A percentile compares a stretch with the other conserved stretches of the same genome.
phyloP scores from a whole-genome alignment of 225 moss, liverwort and hornwort species.

The Marchantia polymorpha region DNA sequence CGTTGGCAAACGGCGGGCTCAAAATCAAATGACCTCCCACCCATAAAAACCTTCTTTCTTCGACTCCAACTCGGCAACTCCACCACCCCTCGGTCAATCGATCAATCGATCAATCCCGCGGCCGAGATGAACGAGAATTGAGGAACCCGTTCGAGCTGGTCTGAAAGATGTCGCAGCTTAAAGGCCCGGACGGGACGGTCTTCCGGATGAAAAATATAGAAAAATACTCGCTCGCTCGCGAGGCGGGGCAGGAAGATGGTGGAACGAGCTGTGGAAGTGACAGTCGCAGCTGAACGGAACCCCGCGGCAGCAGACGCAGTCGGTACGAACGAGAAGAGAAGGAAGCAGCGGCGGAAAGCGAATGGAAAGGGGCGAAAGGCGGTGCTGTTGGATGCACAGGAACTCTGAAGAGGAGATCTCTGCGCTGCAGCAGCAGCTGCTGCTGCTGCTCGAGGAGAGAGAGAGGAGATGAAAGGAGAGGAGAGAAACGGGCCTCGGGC shows the following conservation, averaged over 20 bases:
- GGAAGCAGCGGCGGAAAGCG: neutral
- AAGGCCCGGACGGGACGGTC: neutral
- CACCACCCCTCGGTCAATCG: too few species aligned
- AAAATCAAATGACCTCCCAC: constrained; percentile 1
- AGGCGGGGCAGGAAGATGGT: neutral
- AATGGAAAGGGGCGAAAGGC: neutral
- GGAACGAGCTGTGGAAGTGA: neutral
- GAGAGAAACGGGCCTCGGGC: neutral
- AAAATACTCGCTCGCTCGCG: neutral
- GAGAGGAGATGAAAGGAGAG: neutral
- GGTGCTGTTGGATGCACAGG: neutral
- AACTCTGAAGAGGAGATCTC: neutral
- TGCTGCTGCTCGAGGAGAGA: neutral
- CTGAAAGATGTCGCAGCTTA: neutral
- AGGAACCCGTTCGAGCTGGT: neutral
- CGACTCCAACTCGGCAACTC: neutral
- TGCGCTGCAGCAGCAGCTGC: neutral
- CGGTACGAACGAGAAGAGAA: too few species aligned
- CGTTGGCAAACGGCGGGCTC: neutral
- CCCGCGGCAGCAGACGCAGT: neutral
- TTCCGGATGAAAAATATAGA: neutral
- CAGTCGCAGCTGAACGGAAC: neutral
- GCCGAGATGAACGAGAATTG: neutral
- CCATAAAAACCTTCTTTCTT: neutral
- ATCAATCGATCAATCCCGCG: neutral